phyloP scores from a whole-genome alignment of 1,284 basidiomycete species.

The Mycena citricolor region DNA sequence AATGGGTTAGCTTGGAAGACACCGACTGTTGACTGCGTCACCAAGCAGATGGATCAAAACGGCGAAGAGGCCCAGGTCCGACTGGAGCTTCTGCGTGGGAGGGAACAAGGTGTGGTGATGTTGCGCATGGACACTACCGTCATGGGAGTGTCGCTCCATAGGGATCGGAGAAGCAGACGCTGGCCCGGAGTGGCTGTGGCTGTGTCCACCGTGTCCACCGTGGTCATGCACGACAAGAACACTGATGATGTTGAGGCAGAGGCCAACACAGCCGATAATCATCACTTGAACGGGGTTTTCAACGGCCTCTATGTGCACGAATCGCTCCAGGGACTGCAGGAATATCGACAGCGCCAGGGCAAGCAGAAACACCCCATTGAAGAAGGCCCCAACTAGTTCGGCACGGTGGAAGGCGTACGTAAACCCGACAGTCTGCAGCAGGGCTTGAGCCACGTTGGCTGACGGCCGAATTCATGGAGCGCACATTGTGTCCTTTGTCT shows the following conservation, averaged over 20 bases:
- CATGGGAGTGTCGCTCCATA: slow-evolving; percentile 32
- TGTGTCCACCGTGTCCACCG: slow-evolving; percentile 35
- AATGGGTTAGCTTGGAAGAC: too few relatives aligned
- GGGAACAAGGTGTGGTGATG: slow-evolving; percentile 45
- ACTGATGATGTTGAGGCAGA: slow-evolving; percentile 44
- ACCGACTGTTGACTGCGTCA: slow-evolving; percentile 48
- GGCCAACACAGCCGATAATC: slow-evolving; percentile 45
- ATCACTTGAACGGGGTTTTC: slow-evolving; percentile 41
- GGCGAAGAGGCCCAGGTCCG: slow-evolving; percentile 42
- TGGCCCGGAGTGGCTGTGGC: slow-evolving; percentile 31
- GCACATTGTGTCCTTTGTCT: slow-evolving; percentile 41
- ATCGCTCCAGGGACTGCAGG: slow-evolving; percentile 48
- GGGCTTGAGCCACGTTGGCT: slow-evolving; percentile 5
- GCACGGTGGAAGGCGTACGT: slow-evolving; percentile 52
- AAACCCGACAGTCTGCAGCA: slow-evolving; percentile 39
- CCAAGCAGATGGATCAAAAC: slow-evolving; percentile 47
- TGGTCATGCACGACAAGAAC: slow-evolving; percentile 43
- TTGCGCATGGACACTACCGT: slow-evolving; percentile 26
- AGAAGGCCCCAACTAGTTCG: slow-evolving; percentile 51
- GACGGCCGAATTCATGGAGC: slow-evolving; percentile 16
- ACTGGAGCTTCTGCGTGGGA: slow-evolving; percentile 31
- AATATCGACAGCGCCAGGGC: slow-evolving; percentile 49
- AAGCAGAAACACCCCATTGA: slow-evolving; percentile 51
- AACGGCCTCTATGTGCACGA: slow-evolving; percentile 41
- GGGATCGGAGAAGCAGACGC: slow-evolving; percentile 17